phyloP scores from a whole-genome alignment of 164 flowering plant genomes.

The Stephania cephalantha region DNA sequence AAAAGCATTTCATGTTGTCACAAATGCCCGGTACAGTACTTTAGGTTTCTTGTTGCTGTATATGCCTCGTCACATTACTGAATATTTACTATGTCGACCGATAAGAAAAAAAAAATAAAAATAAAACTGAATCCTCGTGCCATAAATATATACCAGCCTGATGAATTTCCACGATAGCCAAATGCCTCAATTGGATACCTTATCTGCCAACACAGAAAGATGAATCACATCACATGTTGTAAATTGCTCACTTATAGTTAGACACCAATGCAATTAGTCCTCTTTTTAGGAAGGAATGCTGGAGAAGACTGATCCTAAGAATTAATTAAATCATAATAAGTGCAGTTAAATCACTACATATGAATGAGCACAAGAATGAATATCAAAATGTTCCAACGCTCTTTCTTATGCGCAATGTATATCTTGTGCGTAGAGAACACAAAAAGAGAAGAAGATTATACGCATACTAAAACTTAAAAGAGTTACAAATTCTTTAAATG shows the following conservation, averaged over 20 bases:
- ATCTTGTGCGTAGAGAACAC: no score
- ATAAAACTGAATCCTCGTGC: background rate
- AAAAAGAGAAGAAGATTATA: no score
- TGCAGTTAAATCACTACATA: no score
- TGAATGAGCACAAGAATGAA: no score
- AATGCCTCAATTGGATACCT: background rate
- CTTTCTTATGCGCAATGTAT: no score
- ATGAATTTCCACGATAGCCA: background rate
- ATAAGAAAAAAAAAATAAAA: background rate
- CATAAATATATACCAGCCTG: background rate
- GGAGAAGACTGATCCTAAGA: background rate
- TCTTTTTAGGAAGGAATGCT: background rate
- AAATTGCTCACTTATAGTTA: background rate
- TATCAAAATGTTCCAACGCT: no score
- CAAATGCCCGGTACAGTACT: background rate
- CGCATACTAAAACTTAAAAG: no score
- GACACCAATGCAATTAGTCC: background rate
- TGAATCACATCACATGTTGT: background rate
- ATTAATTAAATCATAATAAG: no score
- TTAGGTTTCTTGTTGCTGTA: background rate
- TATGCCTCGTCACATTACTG: background rate
- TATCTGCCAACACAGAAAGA: constrained; percentile 1
- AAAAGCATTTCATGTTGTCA: background rate
- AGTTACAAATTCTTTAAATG: no score
- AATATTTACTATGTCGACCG: background rate